Conservation (phyloP, 1,284 basidiomycete species). For the Austroboletus rostrupii region DNA sequence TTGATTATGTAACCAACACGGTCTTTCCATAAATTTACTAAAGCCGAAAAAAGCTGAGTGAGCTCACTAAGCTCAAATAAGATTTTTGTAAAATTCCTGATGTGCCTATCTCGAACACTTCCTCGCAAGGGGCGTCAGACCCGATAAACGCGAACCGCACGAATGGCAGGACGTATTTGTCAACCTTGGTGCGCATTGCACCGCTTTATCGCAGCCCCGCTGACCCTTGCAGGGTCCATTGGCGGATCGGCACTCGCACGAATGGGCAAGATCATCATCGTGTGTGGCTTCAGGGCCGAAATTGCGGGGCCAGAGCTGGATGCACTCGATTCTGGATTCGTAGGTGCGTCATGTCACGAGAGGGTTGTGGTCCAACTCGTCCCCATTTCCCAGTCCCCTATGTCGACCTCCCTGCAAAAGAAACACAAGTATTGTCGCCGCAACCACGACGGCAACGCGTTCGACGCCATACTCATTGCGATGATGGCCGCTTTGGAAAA, state of each 20-base stretch:
- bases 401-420: conserved; percentile 87
- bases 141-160: no score
- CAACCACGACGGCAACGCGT: conserved; percentile 94
- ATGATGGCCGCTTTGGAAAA: conserved; percentile 84
- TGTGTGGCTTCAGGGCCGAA: conserved; percentile 94
- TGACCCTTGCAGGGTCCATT: conserved; percentile 52
- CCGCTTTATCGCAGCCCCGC: neutral
- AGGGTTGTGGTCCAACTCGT: neutral
- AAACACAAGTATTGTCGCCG: conserved; percentile 92
- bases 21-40: no score
- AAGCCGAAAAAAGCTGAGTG: no score
- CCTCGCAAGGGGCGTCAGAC: no score
- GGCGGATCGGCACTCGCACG: conserved; percentile 87
- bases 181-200: conserved; percentile 51
- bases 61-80: no score
- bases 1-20: no score
- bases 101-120: no score
- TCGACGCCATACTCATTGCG: conserved; percentile 87
- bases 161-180: conserved; percentile 35
- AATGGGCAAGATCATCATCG: conserved; percentile 86
- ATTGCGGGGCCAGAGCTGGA: conserved; percentile 85
- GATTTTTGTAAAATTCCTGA: no score
- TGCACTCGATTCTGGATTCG: conserved; percentile 69
- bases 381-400: conserved; percentile 62
- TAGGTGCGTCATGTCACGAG: conserved; percentile 50